Conservation (phyloP, 75 land plant genomes). For the Gnetum montanum region DNA sequence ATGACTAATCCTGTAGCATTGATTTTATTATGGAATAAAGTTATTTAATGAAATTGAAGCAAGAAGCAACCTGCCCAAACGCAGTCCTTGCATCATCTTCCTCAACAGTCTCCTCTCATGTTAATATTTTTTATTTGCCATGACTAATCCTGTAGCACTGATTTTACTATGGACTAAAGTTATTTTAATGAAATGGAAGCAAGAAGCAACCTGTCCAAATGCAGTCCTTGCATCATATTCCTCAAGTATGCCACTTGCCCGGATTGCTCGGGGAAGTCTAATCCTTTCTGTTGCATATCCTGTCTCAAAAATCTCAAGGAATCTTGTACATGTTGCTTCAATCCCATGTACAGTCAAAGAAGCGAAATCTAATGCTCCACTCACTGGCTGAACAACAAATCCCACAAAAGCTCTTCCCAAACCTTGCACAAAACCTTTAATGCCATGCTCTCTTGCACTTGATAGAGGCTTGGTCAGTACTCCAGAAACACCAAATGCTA, state of each 20-base stretch:
- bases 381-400: slow-evolving; percentile 71
- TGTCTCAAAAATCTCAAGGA: slow-evolving; percentile 54
- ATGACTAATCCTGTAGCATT: too few relatives aligned
- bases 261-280: slow-evolving; percentile 77
- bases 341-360: slow-evolving; percentile 91
- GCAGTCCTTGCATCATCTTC: too few relatives aligned
- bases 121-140: too few relatives aligned
- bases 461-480: slow-evolving; percentile 75
- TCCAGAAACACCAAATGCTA: slow-evolving; percentile 95
- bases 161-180: too few relatives aligned
- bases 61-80: too few relatives aligned
- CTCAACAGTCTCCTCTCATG: too few relatives aligned
- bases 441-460: slow-evolving; percentile 70
- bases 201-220: slow-evolving; percentile 64
- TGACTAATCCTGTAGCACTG: too few relatives aligned
- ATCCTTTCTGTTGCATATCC: slow-evolving; percentile 43
- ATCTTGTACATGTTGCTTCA: slow-evolving; percentile 74
- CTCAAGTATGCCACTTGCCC: slow-evolving; percentile 49
- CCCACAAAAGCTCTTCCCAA: slow-evolving; percentile 78
- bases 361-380: slow-evolving; percentile 88
- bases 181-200: too few relatives aligned
- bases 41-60: too few relatives aligned
- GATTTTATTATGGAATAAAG: too few relatives aligned
- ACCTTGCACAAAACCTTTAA: slow-evolving; percentile 83
- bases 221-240: slow-evolving; percentile 76